phyloP scores from a whole-genome alignment of 108 stramenopile species.

The Aurantiochytrium sp. region DNA sequence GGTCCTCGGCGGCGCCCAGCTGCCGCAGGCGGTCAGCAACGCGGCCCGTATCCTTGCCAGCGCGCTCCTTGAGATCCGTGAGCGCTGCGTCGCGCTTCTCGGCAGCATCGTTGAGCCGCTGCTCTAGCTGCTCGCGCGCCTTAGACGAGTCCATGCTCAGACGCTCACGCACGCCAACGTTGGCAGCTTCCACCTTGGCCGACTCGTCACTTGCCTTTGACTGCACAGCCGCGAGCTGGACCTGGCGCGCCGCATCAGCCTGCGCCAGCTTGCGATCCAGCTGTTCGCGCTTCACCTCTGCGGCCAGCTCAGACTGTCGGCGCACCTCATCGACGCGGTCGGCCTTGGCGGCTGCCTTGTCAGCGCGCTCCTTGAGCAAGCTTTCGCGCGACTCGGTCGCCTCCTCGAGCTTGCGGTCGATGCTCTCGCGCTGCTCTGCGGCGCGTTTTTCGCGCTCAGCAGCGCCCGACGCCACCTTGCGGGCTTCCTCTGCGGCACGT shows the following conservation, averaged over 20 bases:
- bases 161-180: not conserved
- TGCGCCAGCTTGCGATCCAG: not conserved
- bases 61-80: not conserved
- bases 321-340: not conserved
- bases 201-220: not conserved
- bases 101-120: not conserved
- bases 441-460: not conserved
- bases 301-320: not conserved
- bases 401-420: not conserved
- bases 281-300: not conserved
- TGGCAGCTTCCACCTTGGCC: not conserved
- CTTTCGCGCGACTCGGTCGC: not conserved
- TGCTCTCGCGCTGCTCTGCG: not conserved
- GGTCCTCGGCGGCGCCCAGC: not conserved
- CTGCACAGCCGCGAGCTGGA: not conserved
- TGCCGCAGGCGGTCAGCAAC: not conserved
- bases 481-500: not conserved
- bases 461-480: not conserved
- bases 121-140: slow-evolving; percentile 18
- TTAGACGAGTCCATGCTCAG: not conserved
- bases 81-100: not conserved
- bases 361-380: not conserved
- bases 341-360: not conserved
- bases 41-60: not conserved
- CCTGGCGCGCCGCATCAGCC: not conserved